Percentiles rank a stretch among this genome's conserved stretches.
Conservation (phyloP, 2,329 filamentous ascomycete species). For the Paracoccidioides lutzii region DNA sequence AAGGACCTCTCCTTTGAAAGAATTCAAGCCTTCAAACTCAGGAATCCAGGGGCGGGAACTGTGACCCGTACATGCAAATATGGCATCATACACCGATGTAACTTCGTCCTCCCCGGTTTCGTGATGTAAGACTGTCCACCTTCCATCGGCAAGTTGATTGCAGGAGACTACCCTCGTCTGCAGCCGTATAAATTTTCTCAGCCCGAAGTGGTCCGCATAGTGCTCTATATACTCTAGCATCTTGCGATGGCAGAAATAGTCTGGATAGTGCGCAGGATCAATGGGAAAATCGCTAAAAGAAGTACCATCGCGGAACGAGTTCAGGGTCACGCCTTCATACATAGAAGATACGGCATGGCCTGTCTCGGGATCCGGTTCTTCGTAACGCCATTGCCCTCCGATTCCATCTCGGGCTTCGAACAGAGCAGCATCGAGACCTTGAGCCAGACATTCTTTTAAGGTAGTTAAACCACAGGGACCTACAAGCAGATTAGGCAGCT, state of each 20-base stretch:
- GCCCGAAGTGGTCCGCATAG: slow-evolving; percentile 26
- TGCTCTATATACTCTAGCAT: slow-evolving; percentile 26
- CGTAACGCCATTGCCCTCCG: slow-evolving; percentile 31
- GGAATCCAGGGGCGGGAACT: slow-evolving; percentile 21
- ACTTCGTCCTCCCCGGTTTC: slow-evolving; percentile 7
- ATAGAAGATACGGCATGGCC: slow-evolving; percentile 22
- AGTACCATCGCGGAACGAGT: slow-evolving; percentile 28
- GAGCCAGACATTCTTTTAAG: slow-evolving; percentile 29
- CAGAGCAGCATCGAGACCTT: slow-evolving; percentile 22
- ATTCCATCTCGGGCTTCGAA: slow-evolving; percentile 26
- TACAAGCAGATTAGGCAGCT: slow-evolving; percentile 5
- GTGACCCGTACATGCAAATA: slow-evolving; percentile 27
- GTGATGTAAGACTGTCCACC: slow-evolving; percentile 21
- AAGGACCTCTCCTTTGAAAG: slow-evolving; percentile 24
- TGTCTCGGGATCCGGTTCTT: slow-evolving; percentile 16
- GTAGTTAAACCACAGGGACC: slow-evolving; percentile 25
- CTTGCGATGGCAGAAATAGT: slow-evolving; percentile 26
- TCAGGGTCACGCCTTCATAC: slow-evolving; percentile 26
- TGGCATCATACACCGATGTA: slow-evolving; percentile 22
- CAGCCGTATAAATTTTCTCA: slow-evolving; percentile 24
- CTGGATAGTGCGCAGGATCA: slow-evolving; percentile 26
- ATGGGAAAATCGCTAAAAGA: slow-evolving; percentile 30
- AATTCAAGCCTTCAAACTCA: slow-evolving; percentile 20
- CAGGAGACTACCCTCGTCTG: slow-evolving; percentile 22
- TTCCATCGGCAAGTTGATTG: slow-evolving; percentile 14